Evolutionary conservation across 2,329 filamentous ascomycete species (phyloP), one percentile per base, ranked within the genome.

Genomic region (Fusarium zealandicum): DNA sequence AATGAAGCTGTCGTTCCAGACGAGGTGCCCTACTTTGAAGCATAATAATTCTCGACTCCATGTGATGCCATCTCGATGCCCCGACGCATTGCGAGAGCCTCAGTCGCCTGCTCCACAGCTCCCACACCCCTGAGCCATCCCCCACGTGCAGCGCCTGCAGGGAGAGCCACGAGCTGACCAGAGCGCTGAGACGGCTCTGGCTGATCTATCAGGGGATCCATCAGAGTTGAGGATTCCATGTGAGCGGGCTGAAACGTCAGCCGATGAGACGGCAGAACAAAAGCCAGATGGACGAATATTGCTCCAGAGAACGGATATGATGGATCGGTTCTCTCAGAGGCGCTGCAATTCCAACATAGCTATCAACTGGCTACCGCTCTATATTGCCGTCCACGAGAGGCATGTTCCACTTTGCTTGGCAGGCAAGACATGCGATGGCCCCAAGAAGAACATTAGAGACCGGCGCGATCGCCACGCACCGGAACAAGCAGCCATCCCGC

Each of bases 171-270:
- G n/a, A n/a, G n/a, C 27, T 33, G 36, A 39, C 20, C 25, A 22
- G 10, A 14, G 16, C 25, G 53, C 9, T 17, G 38, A 33, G 10
- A 27, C 14, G 27, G 42, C 30, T 41, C 25, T 9, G 12, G 28
- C 28, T 25, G 28, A 27, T 49, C 18, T 39, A 41, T 41, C 14
- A 52, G 22, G 20, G 17, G 5, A 17, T 7, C 17, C 30, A 44
- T 36, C 35, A 48, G 38, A 44, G 17, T 5, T 12, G 32, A 43
- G 40, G 18, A 38, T 37, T 62, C 45, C 52, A 28, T 51, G 51
- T 37, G 17, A 37, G 44, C 55, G 43, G 61, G 61, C 65, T 67
- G 65, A 68, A 66, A 65, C 53, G 37, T 66, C 52, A 67, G 65
- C 59, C 57, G 45, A 54, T 44, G 27, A 14, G 10, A 6, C 9